phyloP scores from a whole-genome alignment of 2,329 filamentous ascomycete genomes.

The Fusarium sacchari region DNA sequence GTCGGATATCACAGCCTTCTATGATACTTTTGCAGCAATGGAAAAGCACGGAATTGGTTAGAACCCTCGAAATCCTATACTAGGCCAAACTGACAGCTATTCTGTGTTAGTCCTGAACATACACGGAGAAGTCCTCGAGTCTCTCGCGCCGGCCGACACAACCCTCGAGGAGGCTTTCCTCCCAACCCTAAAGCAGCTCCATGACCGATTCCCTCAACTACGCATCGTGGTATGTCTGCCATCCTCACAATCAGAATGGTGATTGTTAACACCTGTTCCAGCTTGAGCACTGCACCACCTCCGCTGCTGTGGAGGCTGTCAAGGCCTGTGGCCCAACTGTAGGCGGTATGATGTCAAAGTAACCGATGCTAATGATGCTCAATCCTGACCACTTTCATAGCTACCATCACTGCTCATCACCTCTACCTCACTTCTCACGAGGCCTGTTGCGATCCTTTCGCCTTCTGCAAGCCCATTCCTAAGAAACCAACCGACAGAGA shows the following conservation, averaged over 20 bases:
- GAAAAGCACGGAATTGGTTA: slow-evolving; percentile 73
- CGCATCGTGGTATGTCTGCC: slow-evolving; percentile 61
- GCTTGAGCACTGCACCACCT: slow-evolving; percentile 89
- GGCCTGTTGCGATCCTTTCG: slow-evolving; percentile 63
- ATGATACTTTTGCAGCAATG: slow-evolving; percentile 89
- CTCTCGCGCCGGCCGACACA: slow-evolving; percentile 57
- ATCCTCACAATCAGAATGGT: background rate
- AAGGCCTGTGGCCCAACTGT: slow-evolving; percentile 80
- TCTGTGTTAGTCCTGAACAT: slow-evolving; percentile 77
- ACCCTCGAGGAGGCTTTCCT: slow-evolving; percentile 72
- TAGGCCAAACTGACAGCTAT: background rate
- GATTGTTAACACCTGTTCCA: slow-evolving; percentile 7
- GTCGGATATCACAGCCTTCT: slow-evolving; percentile 74
- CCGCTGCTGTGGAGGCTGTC: slow-evolving; percentile 82
- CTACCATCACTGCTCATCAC: slow-evolving; percentile 88
- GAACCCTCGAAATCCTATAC: slow-evolving; percentile 4
- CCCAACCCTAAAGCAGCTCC: slow-evolving; percentile 79
- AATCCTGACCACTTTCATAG: slow-evolving; percentile 45
- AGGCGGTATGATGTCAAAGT: slow-evolving; percentile 54
- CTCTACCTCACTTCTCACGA: slow-evolving; percentile 83
- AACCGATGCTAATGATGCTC: background rate
- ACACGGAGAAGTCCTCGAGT: slow-evolving; percentile 82
- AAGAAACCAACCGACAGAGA: slow-evolving; percentile 78
- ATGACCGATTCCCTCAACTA: slow-evolving; percentile 78
- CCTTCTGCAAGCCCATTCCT: slow-evolving; percentile 82